Conservation (phyloP, 1,284 basidiomycete genomes). For the Malassezia arunalokei region DNA sequence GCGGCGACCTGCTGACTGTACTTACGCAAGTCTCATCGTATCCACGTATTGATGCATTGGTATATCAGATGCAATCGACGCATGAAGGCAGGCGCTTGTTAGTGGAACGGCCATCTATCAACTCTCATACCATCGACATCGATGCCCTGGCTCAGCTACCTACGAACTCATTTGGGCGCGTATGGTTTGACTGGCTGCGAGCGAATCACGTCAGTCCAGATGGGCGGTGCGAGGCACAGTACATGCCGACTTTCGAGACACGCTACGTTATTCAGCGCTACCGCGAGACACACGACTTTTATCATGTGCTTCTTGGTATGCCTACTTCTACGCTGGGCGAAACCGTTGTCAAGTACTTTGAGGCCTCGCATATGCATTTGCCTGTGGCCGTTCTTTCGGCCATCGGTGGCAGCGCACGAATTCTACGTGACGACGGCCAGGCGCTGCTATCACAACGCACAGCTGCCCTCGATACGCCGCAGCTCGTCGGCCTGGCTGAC, state of each 20-base stretch:
- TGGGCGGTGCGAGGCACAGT: constrained; percentile 59
- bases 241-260: constrained; percentile 66
- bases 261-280: constrained; percentile 86
- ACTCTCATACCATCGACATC: constrained; percentile 65
- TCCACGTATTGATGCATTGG: constrained; percentile 63
- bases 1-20: constrained; percentile 51
- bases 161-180: constrained; percentile 70
- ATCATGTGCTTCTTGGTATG: constrained; percentile 74
- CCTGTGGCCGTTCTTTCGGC: constrained; percentile 77
- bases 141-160: constrained; percentile 56
- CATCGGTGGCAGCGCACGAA: constrained; percentile 54
- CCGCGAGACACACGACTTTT: constrained; percentile 88
- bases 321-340: constrained; percentile 84
- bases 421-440: constrained; percentile 50
- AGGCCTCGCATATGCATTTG: constrained; percentile 79
- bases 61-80: constrained; percentile 66
- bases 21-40: constrained; percentile 30
- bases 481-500: constrained; percentile 19
- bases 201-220: constrained; percentile 86
- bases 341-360: constrained; percentile 90
- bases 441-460: constrained; percentile 58
- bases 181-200: constrained; percentile 83
- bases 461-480: neutral
- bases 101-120: constrained; percentile 69
- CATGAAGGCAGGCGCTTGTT: constrained; percentile 56